Evolutionary conservation across 306 rosid genomes (phyloP), one percentile per base, ranked within the genome.

Genomic region (Acacia acuminata): DNA sequence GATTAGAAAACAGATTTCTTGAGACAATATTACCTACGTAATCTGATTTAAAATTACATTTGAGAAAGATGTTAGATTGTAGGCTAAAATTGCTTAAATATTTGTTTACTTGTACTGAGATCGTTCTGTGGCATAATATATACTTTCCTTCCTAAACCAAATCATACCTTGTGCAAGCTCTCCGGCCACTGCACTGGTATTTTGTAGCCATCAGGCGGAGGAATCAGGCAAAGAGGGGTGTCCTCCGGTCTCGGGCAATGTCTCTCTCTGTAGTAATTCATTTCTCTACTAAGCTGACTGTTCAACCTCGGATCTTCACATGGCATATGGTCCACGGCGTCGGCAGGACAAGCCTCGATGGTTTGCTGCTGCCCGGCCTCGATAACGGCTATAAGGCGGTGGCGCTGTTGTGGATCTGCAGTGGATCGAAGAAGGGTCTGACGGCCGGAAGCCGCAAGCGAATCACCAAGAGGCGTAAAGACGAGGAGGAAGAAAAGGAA

Each of bases 141-240:
- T 44, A n/a, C 13, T 38, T 19, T 5, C 15, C 50, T 1, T 30
- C 53, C 60, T 80, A 50, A 47, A 76, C 58, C 4, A 80, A 60
- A 81, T 9, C 51, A 80, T 67, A 95, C 99, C 99, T 92, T 96
- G 79, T 89, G 90, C 97, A 96, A 89, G 88, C 99, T 93, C 82
- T 92, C 90, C 0, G 98, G 96, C 99, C 99, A 96, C 69, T 56
- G 93, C 14, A 96, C 99, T 32, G 99, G 90, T 69, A 96, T 82
- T 84, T 79, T 87, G 77, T 96, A 96, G 13, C 96, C 98, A 2
- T 70, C 82, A 4, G 99, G 99, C 38, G 92, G 91, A 6, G 98
- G 96, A 84, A 96, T 86, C 80, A 96, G 73, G 86, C 99, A 96
- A 55, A 96, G 94, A 0, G 97, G 94, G 8, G 94, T 87, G 36